Evolutionary conservation across 192 early-diverging fungal species (phyloP), one percentile per base, ranked within the genome.

Genomic region (Coemansia reversa): DNA sequence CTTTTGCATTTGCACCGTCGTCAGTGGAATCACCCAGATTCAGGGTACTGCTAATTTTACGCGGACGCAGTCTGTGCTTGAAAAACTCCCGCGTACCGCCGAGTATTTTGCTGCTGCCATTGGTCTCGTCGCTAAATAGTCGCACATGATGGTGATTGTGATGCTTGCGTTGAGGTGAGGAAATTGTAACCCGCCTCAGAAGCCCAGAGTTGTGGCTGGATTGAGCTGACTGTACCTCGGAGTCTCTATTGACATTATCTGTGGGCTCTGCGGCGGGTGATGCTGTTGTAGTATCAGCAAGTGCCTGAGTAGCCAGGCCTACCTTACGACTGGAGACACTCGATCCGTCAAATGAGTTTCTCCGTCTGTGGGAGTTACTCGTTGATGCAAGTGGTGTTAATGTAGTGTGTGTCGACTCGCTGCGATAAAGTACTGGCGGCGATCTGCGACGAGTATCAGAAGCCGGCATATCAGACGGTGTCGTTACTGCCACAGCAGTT

Each of bases 1-100:
- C 60, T 9, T 20, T 48, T n/a, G 42, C 59, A 48, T 7, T 7
- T 29, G 5, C 3, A n/a, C 4, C 48, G 48, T 30, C 29, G 47
- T 61, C 48, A 50, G 45, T 32, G n/a, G 35, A 49, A 25, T 30
- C 33, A 19, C 22, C 53, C 18, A 24, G 7, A 47, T 65, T 55
- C 55, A 30, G 24, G 47, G 47, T 62, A 56, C 54, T 73, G 67
- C 67, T 70, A 63, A 70, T 65, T 27, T 72, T 74, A 23, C 77
- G 77, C 8, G 77, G 35, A 16, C 77, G 72, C 33, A 80, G 55
- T 30, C 69, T 60, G 24, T 70, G 72, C 64, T 69, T 74, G 42
- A 80, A 70, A 32, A 74, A 80, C 19, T 72, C 77, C 3, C 65
- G 55, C 4, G 77, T 80, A 49, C 77, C 77, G 48, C 77, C 77